Percentiles rank a stretch among this genome's conserved stretches.
These are phyloP conservation scores for Cicer judaicum DNA, from an alignment of 306 rosid species.

Conservation along the genomic window DNA sequence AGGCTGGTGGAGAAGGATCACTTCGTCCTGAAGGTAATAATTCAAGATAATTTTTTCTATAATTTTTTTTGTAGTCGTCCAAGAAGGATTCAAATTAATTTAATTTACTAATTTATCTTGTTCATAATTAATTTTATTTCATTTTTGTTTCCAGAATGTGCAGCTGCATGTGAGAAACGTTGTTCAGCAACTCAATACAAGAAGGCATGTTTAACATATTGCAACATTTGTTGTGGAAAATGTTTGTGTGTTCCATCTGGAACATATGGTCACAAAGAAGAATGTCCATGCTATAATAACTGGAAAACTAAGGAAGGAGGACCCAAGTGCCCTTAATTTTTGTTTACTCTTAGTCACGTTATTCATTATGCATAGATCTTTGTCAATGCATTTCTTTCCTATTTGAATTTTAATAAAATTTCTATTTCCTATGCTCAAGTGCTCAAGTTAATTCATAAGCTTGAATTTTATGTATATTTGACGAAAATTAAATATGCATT, in stretches of 20 bases:
- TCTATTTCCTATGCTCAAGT: too few relatives aligned
- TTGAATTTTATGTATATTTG: too few relatives aligned
- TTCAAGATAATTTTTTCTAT: too few relatives aligned
- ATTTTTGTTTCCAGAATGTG: background rate
- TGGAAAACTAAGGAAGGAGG: background rate
- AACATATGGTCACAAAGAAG: background rate
- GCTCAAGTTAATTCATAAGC: too few relatives aligned
- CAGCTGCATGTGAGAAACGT: background rate
- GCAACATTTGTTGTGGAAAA: background rate
- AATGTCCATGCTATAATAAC: background rate
- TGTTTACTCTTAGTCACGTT: background rate
- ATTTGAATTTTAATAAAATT: background rate
- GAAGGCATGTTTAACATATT: background rate
- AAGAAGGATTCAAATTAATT: background rate
- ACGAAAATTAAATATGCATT: too few relatives aligned
- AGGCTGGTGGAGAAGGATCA: slow-evolving; percentile 32
- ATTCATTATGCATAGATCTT: background rate
- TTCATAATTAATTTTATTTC: background rate
- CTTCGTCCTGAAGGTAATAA: slow-evolving; percentile 11
- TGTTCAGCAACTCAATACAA: background rate
- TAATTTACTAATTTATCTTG: background rate
- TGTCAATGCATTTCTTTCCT: background rate
- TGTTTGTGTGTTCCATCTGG: background rate
- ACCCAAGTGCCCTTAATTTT: background rate
- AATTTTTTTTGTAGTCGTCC: too few relatives aligned